Base-by-base conservation (phyloP, 2,329 filamentous ascomycete species). In the Cladosporium austrohemisphaericum region DNA sequence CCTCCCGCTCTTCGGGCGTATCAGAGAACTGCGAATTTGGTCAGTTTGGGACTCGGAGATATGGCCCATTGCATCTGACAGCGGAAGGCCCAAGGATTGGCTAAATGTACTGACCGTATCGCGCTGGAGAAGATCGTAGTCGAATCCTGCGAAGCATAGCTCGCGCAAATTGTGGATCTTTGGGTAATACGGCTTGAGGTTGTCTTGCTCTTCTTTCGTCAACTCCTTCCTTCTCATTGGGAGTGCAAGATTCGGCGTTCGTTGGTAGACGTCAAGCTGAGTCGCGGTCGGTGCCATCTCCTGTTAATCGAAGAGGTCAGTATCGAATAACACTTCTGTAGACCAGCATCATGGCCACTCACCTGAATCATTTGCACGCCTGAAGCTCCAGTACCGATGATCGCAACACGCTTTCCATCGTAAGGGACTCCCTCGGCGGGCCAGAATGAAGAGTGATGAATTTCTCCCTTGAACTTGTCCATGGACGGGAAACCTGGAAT, bases 371-470 rank as follows among this genome's bases (percentile, higher is more conserved):
- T 76, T 56, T 86, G 83, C 1, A 85, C 76, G 1, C 82, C 83
- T 0, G 80, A 80, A 0, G 81, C 78, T 1, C 83, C 83, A 0
- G 81, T 85, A 10, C 83, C 83, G 26, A 86, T 78, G 49, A 85
- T 75, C 13, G 76, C 82, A 43, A 79, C 75, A 14, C 75, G 73
- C 62, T 85, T 85, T 38, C 74, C 74, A 33, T 71, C 71, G 22
- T 81, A 73, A 44, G 78, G 71, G n/a, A 84, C 69, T 4, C 76
- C 70, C 33, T 62, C 52, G 13, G 60, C 57, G 1, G 70, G 68
- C 70, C 70, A 74, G 33, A 64, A 65, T 4, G 66, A 65, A 9
- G 68, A 69, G 57, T 75, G 72, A 22, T 65, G 64, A 10, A 83
- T 73, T 13, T 72, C 63, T 16, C 83, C 83, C 49, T 79, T 72